Percentiles rank a stretch among this genome's conserved stretches.
Evolutionary conservation across 306 rosid genomes (phyloP).

Genomic region (Leucaena leucocephala): DNA sequence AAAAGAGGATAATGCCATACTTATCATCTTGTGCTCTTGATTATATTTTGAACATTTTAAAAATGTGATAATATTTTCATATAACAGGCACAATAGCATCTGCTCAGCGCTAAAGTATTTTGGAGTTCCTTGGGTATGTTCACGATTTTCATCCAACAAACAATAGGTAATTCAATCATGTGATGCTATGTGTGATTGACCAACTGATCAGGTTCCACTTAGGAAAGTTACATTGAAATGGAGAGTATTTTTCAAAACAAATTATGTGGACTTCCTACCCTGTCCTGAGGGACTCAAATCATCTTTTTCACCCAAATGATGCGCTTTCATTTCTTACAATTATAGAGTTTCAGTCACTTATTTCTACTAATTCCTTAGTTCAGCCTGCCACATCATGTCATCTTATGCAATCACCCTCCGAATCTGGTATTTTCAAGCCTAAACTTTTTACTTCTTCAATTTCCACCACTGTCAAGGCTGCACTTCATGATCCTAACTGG

Average conservation of each 20-base stretch:
- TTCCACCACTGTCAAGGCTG: too few species aligned
- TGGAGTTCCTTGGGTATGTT: background rate
- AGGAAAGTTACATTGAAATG: background rate
- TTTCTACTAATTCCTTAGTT: too few species aligned
- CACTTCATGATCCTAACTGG: too few species aligned
- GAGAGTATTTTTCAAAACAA: conserved; percentile 7
- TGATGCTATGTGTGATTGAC: too few species aligned
- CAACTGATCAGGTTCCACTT: background rate
- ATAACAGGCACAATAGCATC: background rate
- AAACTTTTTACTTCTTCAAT: too few species aligned
- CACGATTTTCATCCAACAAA: background rate
- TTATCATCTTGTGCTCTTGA: background rate
- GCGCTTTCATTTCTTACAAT: background rate
- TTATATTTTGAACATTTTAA: background rate
- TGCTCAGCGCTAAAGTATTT: too few species aligned
- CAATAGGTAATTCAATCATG: too few species aligned
- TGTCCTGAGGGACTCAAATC: conserved; percentile 9
- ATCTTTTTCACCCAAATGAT: conserved; percentile 5
- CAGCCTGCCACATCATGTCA: too few species aligned
- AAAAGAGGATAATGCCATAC: background rate
- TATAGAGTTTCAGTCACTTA: background rate
- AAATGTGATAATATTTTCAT: background rate
- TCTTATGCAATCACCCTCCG: too few species aligned
- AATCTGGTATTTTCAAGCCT: too few species aligned
- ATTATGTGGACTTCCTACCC: conserved; percentile 9